Evolutionary conservation across 2,329 filamentous ascomycete species (phyloP), one percentile per base, ranked within the genome.

Genomic region (Botrytis porri): DNA sequence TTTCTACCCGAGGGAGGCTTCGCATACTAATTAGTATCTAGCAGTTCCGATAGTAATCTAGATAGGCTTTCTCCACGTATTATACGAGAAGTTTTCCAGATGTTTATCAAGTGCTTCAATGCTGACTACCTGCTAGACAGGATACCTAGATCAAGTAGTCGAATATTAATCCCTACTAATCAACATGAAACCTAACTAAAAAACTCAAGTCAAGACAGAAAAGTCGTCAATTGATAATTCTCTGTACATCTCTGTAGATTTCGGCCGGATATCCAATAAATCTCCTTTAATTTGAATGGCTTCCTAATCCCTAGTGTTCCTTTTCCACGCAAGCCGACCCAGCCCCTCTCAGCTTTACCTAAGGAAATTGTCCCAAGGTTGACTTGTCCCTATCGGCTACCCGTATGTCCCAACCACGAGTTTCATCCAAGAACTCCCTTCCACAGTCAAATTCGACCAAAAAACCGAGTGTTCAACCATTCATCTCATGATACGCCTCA

Each of bases 391-490:
- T 69, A 61, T 60, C 70, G 61, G 70, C 70, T 61, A 64, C 41
- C 14, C 39, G 51, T 67, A 69, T 60, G 67, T 72, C 70, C 70
- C 67, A 69, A 37, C 54, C 63, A 48, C 35, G 70, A 69, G 25
- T 69, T 72, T 66, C 65, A 69, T 60, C 70, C 70, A 69, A 69
- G 41, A 72, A 72, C 70, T 72, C 70, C 63, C 63, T 61, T 69
- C 51, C 70, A 69, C 69, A 43, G 69, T 64, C 39, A 51, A 69
- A 57, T 39, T 39, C 37, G 57, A 72, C 64, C 37, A 64, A 69
- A 69, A 64, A 64, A 41, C 37, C 37, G 32, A 64, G 54, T 39
- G 32, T 72, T 67, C 54, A 69, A 51, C 70, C 70, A 60, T 72
- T 69, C 70, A 69, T 69, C 51, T 72, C 54, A 62, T 51, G 63